Evolutionary conservation across 2,329 filamentous ascomycete genomes (phyloP).

Genomic region (Leptoxyphium fumago): DNA sequence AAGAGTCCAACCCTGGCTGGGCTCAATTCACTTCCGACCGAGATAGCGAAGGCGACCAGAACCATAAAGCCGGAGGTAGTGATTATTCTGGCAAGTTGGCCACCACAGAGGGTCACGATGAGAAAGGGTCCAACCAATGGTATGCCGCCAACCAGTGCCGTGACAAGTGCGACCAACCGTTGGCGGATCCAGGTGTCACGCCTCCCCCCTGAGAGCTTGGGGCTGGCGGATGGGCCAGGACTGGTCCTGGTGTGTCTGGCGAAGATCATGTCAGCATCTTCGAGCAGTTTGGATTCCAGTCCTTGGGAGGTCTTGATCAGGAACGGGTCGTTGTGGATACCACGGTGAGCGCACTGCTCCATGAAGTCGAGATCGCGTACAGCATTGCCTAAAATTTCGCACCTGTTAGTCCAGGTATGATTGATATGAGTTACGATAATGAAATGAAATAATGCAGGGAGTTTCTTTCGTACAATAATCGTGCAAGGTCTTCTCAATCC

Average conservation of each 20-base stretch:
- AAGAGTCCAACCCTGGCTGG: conserved; percentile 3
- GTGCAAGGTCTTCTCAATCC: conserved; percentile 10
- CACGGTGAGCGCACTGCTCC: conserved; percentile 2
- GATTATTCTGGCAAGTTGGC: conserved; percentile 3
- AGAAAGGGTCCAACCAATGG: conserved; percentile 6
- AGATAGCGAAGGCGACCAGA: conserved; percentile 3
- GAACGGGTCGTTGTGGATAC: conserved; percentile 7
- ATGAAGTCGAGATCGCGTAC: conserved; percentile 12
- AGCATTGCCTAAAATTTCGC: conserved; percentile 5
- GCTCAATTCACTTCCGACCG: conserved; percentile 3
- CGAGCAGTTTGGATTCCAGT: conserved; percentile 8
- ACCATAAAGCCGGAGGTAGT: conserved; percentile 4
- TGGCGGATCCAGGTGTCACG: conserved; percentile 1
- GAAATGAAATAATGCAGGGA: background rate
- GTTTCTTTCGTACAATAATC: conserved; percentile 7
- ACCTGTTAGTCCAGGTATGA: background rate
- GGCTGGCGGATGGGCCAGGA: background rate
- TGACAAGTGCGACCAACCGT: conserved; percentile 3
- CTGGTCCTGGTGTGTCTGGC: background rate
- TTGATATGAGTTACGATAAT: background rate
- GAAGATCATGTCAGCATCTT: conserved; percentile 7
- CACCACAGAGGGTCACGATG: conserved; percentile 4
- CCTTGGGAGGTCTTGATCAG: conserved; percentile 8
- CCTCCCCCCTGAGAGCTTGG: background rate
- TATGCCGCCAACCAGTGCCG: conserved; percentile 6